Evolutionary conservation across 306 rosid genomes (phyloP), one percentile per base, ranked within the genome.

Genomic region (Dryas alaskensis): DNA sequence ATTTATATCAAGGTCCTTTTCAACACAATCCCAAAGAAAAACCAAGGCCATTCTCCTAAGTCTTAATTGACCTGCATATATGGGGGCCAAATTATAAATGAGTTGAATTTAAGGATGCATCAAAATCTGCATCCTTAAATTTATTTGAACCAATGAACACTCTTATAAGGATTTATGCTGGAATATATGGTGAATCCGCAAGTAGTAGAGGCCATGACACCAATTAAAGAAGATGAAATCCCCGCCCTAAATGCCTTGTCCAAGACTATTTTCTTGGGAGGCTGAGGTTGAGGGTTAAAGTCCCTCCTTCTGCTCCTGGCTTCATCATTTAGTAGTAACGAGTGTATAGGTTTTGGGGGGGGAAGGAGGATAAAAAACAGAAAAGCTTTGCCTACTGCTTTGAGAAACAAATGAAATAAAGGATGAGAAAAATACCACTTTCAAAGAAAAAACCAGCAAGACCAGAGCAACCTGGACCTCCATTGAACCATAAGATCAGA

Each of bases 401-500:
- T 37, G 48, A 39, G 48, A 62, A 37, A 61, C 65, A 12, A 13
- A 0, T 39, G 46, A 8, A 46, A 10, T 10, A 22, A 66, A 66
- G 42, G 42, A 13, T 11, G 54, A 72, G 14, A 8, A 31, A 51
- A 13, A 11, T 74, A 74, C 78, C 78, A 74, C 64, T 64, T 63
- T 74, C 78, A 52, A 64, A 74, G 17, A 74, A 52, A 4, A 74
- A 54, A 4, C 43, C 62, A 8, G 44, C 9, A 6, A 64, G 51
- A 13, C 64, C 61, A 65, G 78, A 74, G 54, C 78, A 74, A 43
- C 78, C 78, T 31, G 78, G 78, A 22, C 78, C 78, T 64, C 62
- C 71, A 8, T 6, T 43, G 16, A 74, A 27, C 71, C 71, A 64
- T 39, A 74, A 0, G 37, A 74, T 2, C 40, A 74, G 8, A 64